Conservation (phyloP, 768 basidiomycete genomes). For the Trametes punicea region DNA sequence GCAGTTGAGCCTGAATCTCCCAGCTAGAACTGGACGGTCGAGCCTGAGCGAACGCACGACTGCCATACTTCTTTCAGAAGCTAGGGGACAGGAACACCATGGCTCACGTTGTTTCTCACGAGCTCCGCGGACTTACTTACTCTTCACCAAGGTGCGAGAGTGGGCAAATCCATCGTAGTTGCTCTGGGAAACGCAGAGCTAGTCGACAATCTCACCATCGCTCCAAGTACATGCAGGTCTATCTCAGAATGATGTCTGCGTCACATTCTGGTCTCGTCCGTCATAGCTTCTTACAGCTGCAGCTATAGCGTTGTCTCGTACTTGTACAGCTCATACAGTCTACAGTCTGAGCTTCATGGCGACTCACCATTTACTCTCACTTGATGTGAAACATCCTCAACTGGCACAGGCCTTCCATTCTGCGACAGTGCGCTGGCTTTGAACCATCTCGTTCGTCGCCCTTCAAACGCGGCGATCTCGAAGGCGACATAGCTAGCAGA, state of each 20-base stretch:
- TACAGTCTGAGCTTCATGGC: slow-evolving; percentile 16
- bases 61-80: too few species aligned
- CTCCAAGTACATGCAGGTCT: too few species aligned
- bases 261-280: too few species aligned
- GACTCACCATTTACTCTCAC: slow-evolving; percentile 7
- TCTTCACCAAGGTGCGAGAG: slow-evolving; percentile 9
- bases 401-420: slow-evolving; percentile 12
- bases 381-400: slow-evolving; percentile 12
- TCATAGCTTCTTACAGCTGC: too few species aligned
- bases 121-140: slow-evolving; percentile 11
- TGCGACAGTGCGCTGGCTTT: background rate
- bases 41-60: too few species aligned
- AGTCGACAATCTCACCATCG: slow-evolving; percentile 7
- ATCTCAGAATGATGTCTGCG: too few species aligned
- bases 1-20: too few species aligned
- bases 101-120: slow-evolving; percentile 8
- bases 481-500: slow-evolving; percentile 21
- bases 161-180: slow-evolving; percentile 4
- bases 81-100: slow-evolving; percentile 12
- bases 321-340: too few species aligned
- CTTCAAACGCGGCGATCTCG: slow-evolving; percentile 16
- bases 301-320: too few species aligned
- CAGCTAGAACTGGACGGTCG: too few species aligned
- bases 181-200: slow-evolving; percentile 11
- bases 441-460: background rate